Base-by-base conservation (phyloP, 768 basidiomycete genomes). In the Rhodotorula babjevae region DNA sequence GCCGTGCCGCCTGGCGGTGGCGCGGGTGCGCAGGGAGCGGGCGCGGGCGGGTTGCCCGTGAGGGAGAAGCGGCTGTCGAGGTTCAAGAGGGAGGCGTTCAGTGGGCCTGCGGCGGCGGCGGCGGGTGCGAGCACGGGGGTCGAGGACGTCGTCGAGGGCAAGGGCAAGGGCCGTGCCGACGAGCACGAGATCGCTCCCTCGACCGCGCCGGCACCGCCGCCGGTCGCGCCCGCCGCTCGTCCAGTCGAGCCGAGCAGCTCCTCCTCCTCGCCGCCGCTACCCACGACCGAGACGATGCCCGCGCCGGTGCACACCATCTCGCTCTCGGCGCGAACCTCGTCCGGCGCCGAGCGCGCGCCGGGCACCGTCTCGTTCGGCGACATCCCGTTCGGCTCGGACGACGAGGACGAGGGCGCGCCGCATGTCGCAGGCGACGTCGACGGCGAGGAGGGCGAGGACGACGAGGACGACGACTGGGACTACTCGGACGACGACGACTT, bases 221-320 rank as follows among this genome's bases (percentile, higher is more conserved):
- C 40, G 25, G 27, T 15, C 46, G 19, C n/a, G 16, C 15, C 67
- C 29, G 31, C 53, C 6, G 61, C 47, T 3, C 11, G 23, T 40
- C 31, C 25, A 18, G 4, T 15, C 25, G 44, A 25, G 31, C 1
- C 29, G 21, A n/a, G n/a, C n/a, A n/a, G n/a, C n/a, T n/a, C n/a
- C n/a, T n/a, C n/a, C n/a, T 21, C 33, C 31, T 2, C 53, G 14
- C 5, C 36, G 25, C 12, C 33, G 36, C 4, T 36, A n/a, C 42
- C 9, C 18, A 19, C 59, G 36, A 11, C 31, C 5, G 12, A 44
- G 15, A 1, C 21, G 16, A 12, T 58, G 27, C 58, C 62, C 23
- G 69, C 58, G 6, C 74, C 74, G 7, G 50, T 76, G 3, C 74
- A 76, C 33, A 76, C 74, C 33, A 69, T 76, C 53, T 67, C 71